Base-by-base conservation (phyloP, 2,329 filamentous ascomycete genomes). In the Taxawa tesnikishii region DNA sequence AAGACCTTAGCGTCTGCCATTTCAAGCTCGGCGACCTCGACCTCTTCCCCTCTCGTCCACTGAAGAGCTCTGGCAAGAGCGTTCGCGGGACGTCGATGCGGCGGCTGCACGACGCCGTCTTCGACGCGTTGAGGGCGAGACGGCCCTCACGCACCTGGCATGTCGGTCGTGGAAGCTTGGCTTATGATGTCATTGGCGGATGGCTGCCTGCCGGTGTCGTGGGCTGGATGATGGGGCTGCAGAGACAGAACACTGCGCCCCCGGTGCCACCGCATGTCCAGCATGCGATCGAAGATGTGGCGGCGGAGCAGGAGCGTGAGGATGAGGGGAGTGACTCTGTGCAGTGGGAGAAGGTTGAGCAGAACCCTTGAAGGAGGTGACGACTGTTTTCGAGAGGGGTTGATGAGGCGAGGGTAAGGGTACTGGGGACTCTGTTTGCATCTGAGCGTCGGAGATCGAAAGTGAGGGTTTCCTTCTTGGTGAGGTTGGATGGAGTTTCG, bases 1-100 rank as follows among this genome's bases (percentile, higher is more conserved):
- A 90, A 21, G 71, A 69, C 32, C 79, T 94, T 32, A 73, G 79
- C 24, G 81, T 94, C 13, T 80, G 81, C 2, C 84, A 94, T 51
- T 69, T 98, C 53, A 84, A 88, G 56, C 75, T 96, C 2, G 90
- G 90, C 37, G 87, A 83, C 14, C 84, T 98, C 52, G 88, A 96
- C 56, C 76, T 88, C 46, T 74, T 75, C 5, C 67, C 76, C 40
- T 29, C n/a, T 23, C 33, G 34, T n/a, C 16, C 31, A 7, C 31
- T 28, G 16, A 32, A 18, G 15, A 75, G 78, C 12, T 60, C 59
- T 2, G 53, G 50, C 11, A 59, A 56, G 51, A 43, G 46, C 25
- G 31, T 53, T 16, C 46, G 50, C 31, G 49, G 53, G 28, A 85
- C 76, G 39, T 76, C 79, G 3, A 65, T 93, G 28, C 69, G 83